phyloP scores from a whole-genome alignment of 306 rosid genomes.

The Purshia tridentata region DNA sequence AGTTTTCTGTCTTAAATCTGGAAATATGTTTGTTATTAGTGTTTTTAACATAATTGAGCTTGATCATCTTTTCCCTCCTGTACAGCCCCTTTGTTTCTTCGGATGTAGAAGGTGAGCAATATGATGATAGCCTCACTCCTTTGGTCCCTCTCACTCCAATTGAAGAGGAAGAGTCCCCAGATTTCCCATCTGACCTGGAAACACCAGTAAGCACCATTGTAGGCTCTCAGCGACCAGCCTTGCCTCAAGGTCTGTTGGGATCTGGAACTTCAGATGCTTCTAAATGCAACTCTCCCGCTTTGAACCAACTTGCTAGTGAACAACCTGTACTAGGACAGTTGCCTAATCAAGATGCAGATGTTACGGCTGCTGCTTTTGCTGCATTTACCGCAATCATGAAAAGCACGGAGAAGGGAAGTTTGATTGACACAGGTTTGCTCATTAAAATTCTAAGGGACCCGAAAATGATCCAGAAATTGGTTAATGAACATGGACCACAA shows the following conservation, averaged over 20 bases:
- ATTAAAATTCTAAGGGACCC: conserved; percentile 59
- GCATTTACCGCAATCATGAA: conserved; percentile 44
- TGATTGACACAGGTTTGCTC: conserved; percentile 59
- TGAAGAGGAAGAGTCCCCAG: conserved; percentile 46
- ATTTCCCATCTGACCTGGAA: conserved; percentile 22
- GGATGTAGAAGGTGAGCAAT: conserved; percentile 40
- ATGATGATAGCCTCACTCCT: conserved; percentile 56
- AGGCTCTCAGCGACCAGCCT: conserved; percentile 19
- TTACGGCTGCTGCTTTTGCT: conserved; percentile 43
- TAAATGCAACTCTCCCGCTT: conserved; percentile 15
- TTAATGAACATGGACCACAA: conserved; percentile 20
- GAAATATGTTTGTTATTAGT: neutral
- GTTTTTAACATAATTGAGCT: conserved; percentile 6
- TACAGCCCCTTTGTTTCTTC: conserved; percentile 52
- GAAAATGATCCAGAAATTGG: conserved; percentile 53
- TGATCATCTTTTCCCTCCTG: neutral
- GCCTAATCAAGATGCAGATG: conserved; percentile 36
- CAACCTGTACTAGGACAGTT: conserved; percentile 23
- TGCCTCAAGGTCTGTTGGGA: conserved; percentile 13
- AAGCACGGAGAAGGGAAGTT: conserved; percentile 47
- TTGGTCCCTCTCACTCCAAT: conserved; percentile 48
- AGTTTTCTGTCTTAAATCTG: conserved; percentile 4
- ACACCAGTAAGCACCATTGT: conserved; percentile 17
- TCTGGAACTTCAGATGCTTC: conserved; percentile 15
- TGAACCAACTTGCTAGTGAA: conserved; percentile 10